Base-by-base conservation (phyloP, 371 early-diverging fungal species). In the Circinella umbellata region DNA sequence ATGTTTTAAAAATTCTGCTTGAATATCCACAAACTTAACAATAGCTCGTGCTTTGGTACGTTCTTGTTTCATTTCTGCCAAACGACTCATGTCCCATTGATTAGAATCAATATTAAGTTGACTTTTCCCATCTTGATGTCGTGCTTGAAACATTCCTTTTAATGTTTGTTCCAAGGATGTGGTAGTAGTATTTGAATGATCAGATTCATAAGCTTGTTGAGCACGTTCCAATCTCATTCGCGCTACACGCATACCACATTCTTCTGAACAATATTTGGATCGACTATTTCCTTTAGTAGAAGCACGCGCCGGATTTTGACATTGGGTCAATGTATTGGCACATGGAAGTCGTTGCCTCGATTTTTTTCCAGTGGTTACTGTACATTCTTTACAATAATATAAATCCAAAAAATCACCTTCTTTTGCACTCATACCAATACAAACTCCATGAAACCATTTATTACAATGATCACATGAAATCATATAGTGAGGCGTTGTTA, bases 241-340 rank as follows among this genome's bases (percentile, higher is more conserved):
- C 10, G 68, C 68, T 13, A 61, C 54, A 6, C 36, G 49, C 37
- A 67, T 47, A 20, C 68, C 68, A 20, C 68, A 67, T 49, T 42
- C 68, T 20, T 46, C 46, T 48, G 68, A 67, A 34, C 68, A 67
- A 17, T 67, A 67, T 27, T 67, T 67, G 20, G 68, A 67, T 36
- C 49, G 47, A 13, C 36, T 27, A 4, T 27, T 51, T 7, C 61
- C 61, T 34, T 13, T 11, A 4, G 47, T 67, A 11, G 37, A 47
- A n/a, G 39, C 42, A 6, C 54, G 35, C 1, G 68, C 49, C 27
- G 68, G 68, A 17, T 48, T 27, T 20, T 59, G 14, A 39, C 68
- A 67, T 49, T 53, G 34, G 3, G 59, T 42, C 27, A 27, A 27
- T 6, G 42, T n/a, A 34, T 54, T 49, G 35, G 68, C 68, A 18